Evolutionary conservation across 805 yeast species (phyloP).

Genomic region (Metschnikowia colocasiae): DNA sequence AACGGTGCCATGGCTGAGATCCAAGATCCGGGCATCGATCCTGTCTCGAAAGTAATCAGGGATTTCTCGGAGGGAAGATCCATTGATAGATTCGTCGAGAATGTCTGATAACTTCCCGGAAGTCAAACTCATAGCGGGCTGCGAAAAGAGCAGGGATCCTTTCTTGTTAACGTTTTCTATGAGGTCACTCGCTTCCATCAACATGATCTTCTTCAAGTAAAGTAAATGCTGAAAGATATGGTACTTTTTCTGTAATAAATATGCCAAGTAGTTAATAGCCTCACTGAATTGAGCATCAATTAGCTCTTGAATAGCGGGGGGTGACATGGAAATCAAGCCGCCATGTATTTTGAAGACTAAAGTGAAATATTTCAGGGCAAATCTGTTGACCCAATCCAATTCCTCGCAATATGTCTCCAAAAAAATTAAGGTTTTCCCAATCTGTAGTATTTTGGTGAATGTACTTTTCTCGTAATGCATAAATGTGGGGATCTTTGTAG

Average conservation of each 20-base stretch:
- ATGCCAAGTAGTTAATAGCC: slow-evolving; percentile 49
- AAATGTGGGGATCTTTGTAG: slow-evolving; percentile 44
- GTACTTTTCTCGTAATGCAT: slow-evolving; percentile 30
- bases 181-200: slow-evolving; percentile 80
- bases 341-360: slow-evolving; percentile 28
- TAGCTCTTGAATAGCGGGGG: slow-evolving; percentile 34
- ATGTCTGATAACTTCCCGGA: slow-evolving; percentile 63
- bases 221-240: slow-evolving; percentile 51
- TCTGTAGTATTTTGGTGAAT: slow-evolving; percentile 50
- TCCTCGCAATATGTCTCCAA: slow-evolving; percentile 65
- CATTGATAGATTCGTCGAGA: slow-evolving; percentile 59
- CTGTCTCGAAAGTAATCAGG: slow-evolving; percentile 41
- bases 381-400: slow-evolving; percentile 55
- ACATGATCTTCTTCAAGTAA: slow-evolving; percentile 59
- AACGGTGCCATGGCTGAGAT: slow-evolving; percentile 61
- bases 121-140: slow-evolving; percentile 61
- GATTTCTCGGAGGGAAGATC: slow-evolving; percentile 46
- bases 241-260: slow-evolving; percentile 45
- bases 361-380: slow-evolving; percentile 32
- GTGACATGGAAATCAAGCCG: slow-evolving; percentile 32
- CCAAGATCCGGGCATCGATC: slow-evolving; percentile 80
- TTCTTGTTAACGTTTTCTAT: slow-evolving; percentile 59
- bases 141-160: slow-evolving; percentile 50
- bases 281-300: slow-evolving; percentile 46
- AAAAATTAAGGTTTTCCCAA: slow-evolving; percentile 71